A percentile compares a stretch with the other conserved stretches of the same genome.
Conservation (phyloP, 2,329 filamentous ascomycete species). For the Phialocephala sp. region DNA sequence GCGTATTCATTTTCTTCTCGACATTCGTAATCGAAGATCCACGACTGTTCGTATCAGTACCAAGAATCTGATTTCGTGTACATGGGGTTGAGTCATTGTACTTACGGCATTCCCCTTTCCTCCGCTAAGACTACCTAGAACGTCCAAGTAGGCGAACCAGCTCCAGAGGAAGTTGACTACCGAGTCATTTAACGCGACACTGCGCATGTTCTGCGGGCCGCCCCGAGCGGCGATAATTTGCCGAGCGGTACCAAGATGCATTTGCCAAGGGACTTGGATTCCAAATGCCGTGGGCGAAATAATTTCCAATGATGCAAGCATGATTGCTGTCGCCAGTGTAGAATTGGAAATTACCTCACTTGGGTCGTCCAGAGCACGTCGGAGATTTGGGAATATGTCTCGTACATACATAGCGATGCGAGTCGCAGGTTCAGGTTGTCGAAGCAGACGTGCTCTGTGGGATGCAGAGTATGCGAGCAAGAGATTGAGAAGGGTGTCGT, state of each 20-base stretch:
- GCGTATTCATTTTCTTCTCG: slow-evolving; percentile 67
- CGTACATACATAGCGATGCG: slow-evolving; percentile 83
- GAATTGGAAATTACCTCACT: slow-evolving; percentile 70
- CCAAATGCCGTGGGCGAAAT: slow-evolving; percentile 83
- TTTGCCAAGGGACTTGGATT: slow-evolving; percentile 81
- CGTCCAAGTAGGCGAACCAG: slow-evolving; percentile 86
- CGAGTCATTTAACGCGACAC: slow-evolving; percentile 55
- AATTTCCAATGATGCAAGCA: slow-evolving; percentile 84
- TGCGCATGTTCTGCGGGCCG: slow-evolving; percentile 58
- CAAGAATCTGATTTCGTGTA: background rate
- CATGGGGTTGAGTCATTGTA: background rate
- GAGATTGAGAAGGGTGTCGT: slow-evolving; percentile 75
- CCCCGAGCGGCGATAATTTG: slow-evolving; percentile 73
- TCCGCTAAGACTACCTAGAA: slow-evolving; percentile 74
- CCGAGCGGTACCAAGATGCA: slow-evolving; percentile 76
- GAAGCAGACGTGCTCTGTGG: slow-evolving; percentile 76
- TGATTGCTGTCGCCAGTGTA: slow-evolving; percentile 81
- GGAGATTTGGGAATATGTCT: slow-evolving; percentile 76
- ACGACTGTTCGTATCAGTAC: slow-evolving; percentile 21
- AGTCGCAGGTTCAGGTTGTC: slow-evolving; percentile 74
- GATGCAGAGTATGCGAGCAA: slow-evolving; percentile 85
- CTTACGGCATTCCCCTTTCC: slow-evolving; percentile 45
- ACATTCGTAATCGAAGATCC: slow-evolving; percentile 51
- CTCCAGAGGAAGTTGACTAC: slow-evolving; percentile 76
- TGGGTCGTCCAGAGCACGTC: slow-evolving; percentile 66